Evolutionary conservation across 176 grass and related monocot species (phyloP).

Genomic region (Tuctoria greenei): DNA sequence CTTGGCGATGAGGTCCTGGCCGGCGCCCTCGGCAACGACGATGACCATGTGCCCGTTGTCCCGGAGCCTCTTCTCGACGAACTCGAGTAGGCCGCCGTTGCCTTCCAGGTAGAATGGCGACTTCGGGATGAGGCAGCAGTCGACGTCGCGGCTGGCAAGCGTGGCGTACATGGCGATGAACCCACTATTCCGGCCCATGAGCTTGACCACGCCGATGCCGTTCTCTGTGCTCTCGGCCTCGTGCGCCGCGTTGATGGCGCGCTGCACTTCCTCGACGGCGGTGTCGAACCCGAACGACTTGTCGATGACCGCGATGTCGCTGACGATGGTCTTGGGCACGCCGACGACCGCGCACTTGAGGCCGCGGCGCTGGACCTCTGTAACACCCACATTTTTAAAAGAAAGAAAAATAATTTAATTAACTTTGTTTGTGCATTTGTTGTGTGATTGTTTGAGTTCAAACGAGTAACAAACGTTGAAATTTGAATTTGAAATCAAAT

Average conservation of each 20-base stretch:
- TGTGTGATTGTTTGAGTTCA: no score
- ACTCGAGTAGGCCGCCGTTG: no score
- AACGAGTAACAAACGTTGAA: no score
- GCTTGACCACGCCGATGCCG: conserved; percentile 78
- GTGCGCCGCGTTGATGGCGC: conserved; percentile 86
- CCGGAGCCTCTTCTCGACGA: no score
- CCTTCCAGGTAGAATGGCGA: no score
- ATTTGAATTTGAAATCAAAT: no score
- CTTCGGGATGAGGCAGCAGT: conserved; percentile 71
- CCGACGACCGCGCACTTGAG: conserved; percentile 72
- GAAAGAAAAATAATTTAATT: no score
- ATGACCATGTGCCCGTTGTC: conserved; percentile 93
- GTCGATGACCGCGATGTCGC: conserved; percentile 88
- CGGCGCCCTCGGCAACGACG: conserved; percentile 87
- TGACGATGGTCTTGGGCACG: conserved; percentile 91
- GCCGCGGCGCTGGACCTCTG: conserved; percentile 65
- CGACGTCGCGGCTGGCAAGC: conserved; percentile 93
- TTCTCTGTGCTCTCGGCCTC: no score
- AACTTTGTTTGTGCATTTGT: no score
- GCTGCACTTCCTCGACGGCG: conserved; percentile 86
- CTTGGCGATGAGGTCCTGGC: conserved; percentile 79
- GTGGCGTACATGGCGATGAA: conserved; percentile 94
- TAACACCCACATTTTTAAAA: no score
- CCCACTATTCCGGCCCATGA: conserved; percentile 91
- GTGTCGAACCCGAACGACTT: conserved; percentile 90